Base-by-base conservation (phyloP, 176 grass and related monocot genomes). In the Tuctoria greenei region DNA sequence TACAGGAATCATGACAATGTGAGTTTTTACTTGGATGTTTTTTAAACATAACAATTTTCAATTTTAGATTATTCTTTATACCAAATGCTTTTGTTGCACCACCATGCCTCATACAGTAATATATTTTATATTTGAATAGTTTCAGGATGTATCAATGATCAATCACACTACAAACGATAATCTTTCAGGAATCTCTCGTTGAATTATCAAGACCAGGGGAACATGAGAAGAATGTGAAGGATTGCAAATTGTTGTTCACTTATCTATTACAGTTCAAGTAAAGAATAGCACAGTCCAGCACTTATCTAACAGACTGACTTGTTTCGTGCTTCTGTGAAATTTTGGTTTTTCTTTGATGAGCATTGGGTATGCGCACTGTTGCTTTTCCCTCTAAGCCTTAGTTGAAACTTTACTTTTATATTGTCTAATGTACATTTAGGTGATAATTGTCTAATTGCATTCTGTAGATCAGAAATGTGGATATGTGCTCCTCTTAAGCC, bases 151-250 rank as follows among this genome's bases (percentile, higher is more conserved):
- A 49, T n/a, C n/a, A n/a, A 54, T n/a, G n/a, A n/a, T n/a, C n/a
- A 70, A 76, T 76, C 65, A 76, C 46, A 76, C 46, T 56, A 28
- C 16, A 16, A 20, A 43, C 1, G 55, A 23, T 17, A 71, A 58
- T 59, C 23, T 71, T 77, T 77, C 66, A 82, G 84, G 66, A 58
- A 58, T 10, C 51, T 75, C 39, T 54, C 15, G 51, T 75, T 76
- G 26, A 64, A 76, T 38, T 47, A 40, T 81, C 39, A 81, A 76
- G 78, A 47, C 38, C 64, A 81, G 16, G 20, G 43, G 61, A 75
- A 41, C 63, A 64, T 69, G 45, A 26, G 27, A 62, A 64, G 5
- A 81, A 45, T 71, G 47, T 71, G 72, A 56, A 81, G 57, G 21
- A 65, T 26, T 51, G 52, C 44, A 21, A 77, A 52, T 49, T 17